Percentiles rank a stretch among this genome's conserved stretches.
These are phyloP conservation scores for Hyphopichia fennica DNA, from an alignment of 1,139 yeast species.

Conservation along the genomic window DNA sequence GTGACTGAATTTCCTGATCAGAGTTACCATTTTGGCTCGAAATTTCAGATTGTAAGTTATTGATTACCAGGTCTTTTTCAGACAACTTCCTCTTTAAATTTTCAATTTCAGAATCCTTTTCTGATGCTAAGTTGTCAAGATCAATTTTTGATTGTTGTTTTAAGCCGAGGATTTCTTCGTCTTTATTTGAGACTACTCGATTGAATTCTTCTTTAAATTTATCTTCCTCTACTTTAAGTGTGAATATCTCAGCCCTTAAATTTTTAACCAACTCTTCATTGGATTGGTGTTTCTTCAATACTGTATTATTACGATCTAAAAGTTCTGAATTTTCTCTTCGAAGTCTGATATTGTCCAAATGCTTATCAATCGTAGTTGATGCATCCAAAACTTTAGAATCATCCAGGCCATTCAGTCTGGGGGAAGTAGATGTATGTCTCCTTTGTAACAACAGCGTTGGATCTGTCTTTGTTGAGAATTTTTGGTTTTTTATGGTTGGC, in stretches of 20 bases:
- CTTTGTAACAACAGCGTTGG: constrained; percentile 26
- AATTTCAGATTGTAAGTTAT: constrained; percentile 29
- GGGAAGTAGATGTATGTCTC: constrained; percentile 5
- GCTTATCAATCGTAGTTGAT: constrained; percentile 42
- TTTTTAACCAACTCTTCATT: constrained; percentile 8
- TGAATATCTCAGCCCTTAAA: constrained; percentile 6
- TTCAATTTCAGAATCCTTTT: constrained; percentile 14
- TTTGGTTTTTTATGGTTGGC: constrained; percentile 3
- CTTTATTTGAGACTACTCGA: neutral
- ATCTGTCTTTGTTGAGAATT: constrained; percentile 10
- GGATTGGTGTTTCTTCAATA: constrained; percentile 5
- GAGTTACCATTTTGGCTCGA: constrained; percentile 14
- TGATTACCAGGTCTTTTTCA: constrained; percentile 29
- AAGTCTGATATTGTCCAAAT: constrained; percentile 42
- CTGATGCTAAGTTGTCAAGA: neutral
- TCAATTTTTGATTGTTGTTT: neutral
- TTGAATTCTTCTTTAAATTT: neutral
- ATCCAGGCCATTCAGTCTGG: constrained; percentile 8
- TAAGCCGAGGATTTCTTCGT: neutral
- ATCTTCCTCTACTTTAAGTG: constrained; percentile 3
- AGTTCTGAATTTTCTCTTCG: constrained; percentile 29
- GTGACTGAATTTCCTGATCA: constrained; percentile 16
- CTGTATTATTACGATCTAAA: constrained; percentile 5
- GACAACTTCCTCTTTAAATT: constrained; percentile 19
- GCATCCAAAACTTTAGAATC: constrained; percentile 31